Evolutionary conservation across 495 filamentous ascomycete genomes (phyloP), one percentile per base, ranked within the genome.

Genomic region (Sporormia fimetaria): DNA sequence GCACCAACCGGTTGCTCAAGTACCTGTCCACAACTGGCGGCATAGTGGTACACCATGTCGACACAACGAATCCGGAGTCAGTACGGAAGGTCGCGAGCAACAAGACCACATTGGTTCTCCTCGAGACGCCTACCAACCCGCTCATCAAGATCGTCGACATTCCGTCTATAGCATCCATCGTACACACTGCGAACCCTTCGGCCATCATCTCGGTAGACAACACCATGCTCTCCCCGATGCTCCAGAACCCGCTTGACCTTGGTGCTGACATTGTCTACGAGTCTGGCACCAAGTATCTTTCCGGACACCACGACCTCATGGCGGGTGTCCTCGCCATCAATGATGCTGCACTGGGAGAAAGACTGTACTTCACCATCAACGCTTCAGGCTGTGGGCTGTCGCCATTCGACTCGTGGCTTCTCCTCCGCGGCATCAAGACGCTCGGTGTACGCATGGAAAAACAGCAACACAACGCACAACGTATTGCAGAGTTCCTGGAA

Each of bases 231-330:
- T 94, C 85, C 0, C 90, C 90, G 7, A 75, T 92, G 57, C 78
- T 96, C 11, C 77, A 75, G 45, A 95, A 90, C 62, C 90, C 90
- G 7, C 74, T 96, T 4, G 87, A 94, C 27, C 69, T 96, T 15
- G 90, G 92, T 24, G 87, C 90, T 3, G 90, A 98, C 56, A 83
- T 96, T 47, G 84, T 92, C 15, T 98, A 96, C 63, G 90, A 98
- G 69, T 87, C 80, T 36, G 90, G 90, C 21, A 98, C 90, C 1
- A 98, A 98, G 55, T 98, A 98, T 57, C 74, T 98, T 16, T 95
- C 87, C 0, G 90, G 90, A 11, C 90, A 98, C 61, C 90, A 98
- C 68, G 90, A 98, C 63, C 75, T 98, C 61, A 96, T 98, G 90
- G 92, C 90, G 4, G 90, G 90, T 36, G 84, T 98, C 22, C 75